Base-by-base conservation (phyloP, 768 basidiomycete species). In the Pisolithus albus region DNA sequence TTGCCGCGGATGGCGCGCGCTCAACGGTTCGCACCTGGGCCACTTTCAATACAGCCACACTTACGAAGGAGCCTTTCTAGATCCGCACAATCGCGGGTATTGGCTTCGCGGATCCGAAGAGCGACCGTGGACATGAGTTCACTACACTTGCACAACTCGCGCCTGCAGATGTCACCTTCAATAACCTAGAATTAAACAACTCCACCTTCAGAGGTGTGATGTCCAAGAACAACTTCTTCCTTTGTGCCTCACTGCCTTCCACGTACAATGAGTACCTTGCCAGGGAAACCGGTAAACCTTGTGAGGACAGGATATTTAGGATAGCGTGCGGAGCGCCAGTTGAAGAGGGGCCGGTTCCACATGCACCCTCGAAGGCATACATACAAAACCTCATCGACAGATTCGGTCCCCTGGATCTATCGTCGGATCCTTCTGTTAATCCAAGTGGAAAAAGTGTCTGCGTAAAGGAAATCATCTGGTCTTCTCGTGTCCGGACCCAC, bases 1-100 rank as follows among this genome's bases (percentile, higher is more conserved):
- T 80, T 32, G 78, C 74, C 24, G 77, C 79, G 6, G 79, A 82
- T 58, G 79, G 80, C 5, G 64, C 76, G 3, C 68, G 61, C 50
- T 81, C 78, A 1, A 56, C 60, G 37, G 79, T 79, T 57, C 47
- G 69, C 58, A 53, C 45, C 7, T 21, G 34, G 13, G 11, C 11
- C 19, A 43, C 18, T 45, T 34, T n/a, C 9, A 16, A 45, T 13
- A 6, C 24, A 48, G 43, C 19, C 15, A 30, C 16, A 4, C 28
- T 28, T 45, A 16, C 36, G n/a, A 15, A 8, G 16, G 16, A 46
- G 37, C 34, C 40, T 42, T 34, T 18, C 45, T 26, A 81, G 78
- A 59, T 80, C 21, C 77, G 79, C 41, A 57, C 66, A n/a, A 52
- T 67, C 39, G 62, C 69, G 0, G 71, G 71, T 0, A 70, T 80